Percentiles rank a stretch among this genome's conserved stretches.
These are phyloP conservation scores for Xanthoconium separans DNA, from an alignment of 1,284 basidiomycete genomes.

Conservation along the genomic window DNA sequence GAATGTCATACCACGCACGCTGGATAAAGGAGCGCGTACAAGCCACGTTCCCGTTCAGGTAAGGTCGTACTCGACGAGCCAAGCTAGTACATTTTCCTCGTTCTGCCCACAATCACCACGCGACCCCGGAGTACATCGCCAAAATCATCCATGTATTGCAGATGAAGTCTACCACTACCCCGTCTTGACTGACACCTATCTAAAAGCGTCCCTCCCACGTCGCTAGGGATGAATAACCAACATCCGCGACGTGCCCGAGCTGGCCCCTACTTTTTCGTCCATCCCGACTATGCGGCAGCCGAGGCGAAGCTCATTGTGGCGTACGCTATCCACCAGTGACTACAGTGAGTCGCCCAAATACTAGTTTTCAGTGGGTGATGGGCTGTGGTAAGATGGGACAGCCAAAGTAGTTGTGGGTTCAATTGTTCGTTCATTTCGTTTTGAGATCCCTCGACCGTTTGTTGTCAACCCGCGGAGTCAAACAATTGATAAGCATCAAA, in stretches of 20 bases:
- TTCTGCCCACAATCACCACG: conserved; percentile 41
- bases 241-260: conserved; percentile 62
- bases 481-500: too few species aligned
- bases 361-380: too few species aligned
- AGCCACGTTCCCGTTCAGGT: conserved; percentile 40
- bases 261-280: conserved; percentile 78
- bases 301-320: conserved; percentile 58
- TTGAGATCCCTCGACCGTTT: too few species aligned
- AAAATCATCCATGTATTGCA: conserved; percentile 57
- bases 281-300: conserved; percentile 55
- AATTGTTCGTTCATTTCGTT: too few species aligned
- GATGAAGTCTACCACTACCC: conserved; percentile 32
- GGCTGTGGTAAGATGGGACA: too few species aligned
- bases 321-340: too few species aligned
- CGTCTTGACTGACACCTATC: too few species aligned
- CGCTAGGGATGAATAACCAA: conserved; percentile 67
- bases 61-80: background rate
- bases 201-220: background rate
- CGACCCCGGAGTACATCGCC: conserved; percentile 53
- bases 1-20: conserved; percentile 47
- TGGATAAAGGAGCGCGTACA: conserved; percentile 49
- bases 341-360: too few species aligned
- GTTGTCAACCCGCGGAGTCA: too few species aligned
- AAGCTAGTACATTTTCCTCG: background rate
- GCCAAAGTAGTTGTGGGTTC: too few species aligned